phyloP scores from a whole-genome alignment of 2,329 filamentous ascomycete species.

The Myriosclerotinia curreyana region DNA sequence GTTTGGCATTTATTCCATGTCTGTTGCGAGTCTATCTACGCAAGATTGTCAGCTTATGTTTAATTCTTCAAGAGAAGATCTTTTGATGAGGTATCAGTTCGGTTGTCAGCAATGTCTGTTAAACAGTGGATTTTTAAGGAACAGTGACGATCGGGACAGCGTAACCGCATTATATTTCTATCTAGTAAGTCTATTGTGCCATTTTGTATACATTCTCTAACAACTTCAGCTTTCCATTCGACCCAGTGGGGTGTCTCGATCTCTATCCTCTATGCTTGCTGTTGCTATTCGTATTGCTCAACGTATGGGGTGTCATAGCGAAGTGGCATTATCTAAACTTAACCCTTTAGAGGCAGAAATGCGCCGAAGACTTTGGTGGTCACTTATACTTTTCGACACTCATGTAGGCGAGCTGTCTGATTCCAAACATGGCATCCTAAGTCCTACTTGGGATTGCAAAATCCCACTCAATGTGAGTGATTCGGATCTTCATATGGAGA shows the following conservation, averaged over 20 bases:
- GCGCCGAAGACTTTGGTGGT: conserved; percentile 72
- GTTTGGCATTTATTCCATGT: conserved; percentile 64
- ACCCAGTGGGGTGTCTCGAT: conserved; percentile 53
- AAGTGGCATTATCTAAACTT: conserved; percentile 48
- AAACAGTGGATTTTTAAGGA: conserved; percentile 44
- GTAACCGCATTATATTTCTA: conserved; percentile 54
- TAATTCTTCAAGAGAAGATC: conserved; percentile 40
- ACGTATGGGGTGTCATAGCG: conserved; percentile 65
- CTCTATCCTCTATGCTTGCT: conserved; percentile 60
- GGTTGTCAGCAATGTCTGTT: conserved; percentile 48
- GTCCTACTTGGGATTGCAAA: conserved; percentile 52
- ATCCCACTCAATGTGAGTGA: conserved; percentile 62
- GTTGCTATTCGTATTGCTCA: conserved; percentile 66
- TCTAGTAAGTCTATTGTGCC: conserved; percentile 43
- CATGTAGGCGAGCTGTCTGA: conserved; percentile 66
- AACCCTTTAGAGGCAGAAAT: conserved; percentile 64
- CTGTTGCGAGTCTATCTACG: conserved; percentile 53
- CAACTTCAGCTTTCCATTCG: conserved; percentile 32
- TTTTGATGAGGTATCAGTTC: conserved; percentile 45
- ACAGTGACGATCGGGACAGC: conserved; percentile 43
- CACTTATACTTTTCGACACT: conserved; percentile 64
- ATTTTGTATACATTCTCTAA: conserved; percentile 24
- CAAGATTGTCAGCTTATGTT: conserved; percentile 50
- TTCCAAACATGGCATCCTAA: conserved; percentile 41
- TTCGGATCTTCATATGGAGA: conserved; percentile 55